Evolutionary conservation across 2,329 filamentous ascomycete species (phyloP).

Genomic region (Colletotrichum lentis): DNA sequence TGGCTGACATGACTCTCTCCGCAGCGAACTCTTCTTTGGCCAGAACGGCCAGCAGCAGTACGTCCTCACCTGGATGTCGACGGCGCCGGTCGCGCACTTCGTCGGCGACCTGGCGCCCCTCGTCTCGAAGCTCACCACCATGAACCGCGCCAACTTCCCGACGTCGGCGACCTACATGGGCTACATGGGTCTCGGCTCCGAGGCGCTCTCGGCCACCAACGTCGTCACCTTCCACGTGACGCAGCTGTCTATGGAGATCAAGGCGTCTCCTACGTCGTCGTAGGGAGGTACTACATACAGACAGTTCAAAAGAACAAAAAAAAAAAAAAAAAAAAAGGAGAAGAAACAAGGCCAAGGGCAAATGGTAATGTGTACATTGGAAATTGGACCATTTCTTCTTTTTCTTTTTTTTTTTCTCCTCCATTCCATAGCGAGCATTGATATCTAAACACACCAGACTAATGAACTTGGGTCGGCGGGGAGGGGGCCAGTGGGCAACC

Average conservation of each 20-base stretch:
- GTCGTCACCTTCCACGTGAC: constrained; percentile 60
- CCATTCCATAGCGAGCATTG: constrained; percentile 31
- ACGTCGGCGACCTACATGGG: constrained; percentile 57
- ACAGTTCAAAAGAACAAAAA: too few relatives aligned
- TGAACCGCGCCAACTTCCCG: constrained; percentile 49
- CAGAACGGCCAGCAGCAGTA: constrained; percentile 52
- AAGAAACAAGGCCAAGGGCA: constrained; percentile 5
- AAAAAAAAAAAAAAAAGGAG: not conserved
- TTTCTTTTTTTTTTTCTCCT: not conserved
- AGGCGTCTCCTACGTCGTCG: constrained; percentile 3
- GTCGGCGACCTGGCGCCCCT: constrained; percentile 57
- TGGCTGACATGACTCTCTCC: not conserved
- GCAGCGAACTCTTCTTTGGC: constrained; percentile 53
- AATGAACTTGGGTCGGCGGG: constrained; percentile 19
- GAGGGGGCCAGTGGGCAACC: not conserved
- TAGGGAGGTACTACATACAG: not conserved
- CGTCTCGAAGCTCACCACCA: constrained; percentile 50
- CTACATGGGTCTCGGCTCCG: constrained; percentile 61
- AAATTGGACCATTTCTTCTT: constrained; percentile 8
- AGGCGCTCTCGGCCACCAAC: constrained; percentile 54
- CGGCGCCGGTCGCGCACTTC: constrained; percentile 50
- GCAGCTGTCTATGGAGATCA: constrained; percentile 48
- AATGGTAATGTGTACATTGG: constrained; percentile 32
- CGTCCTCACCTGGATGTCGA: constrained; percentile 61
- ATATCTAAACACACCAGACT: constrained; percentile 35